Evolutionary conservation across 208 protist genomes (phyloP), one percentile per base, ranked within the genome.

Genomic region (Vickermania spadyakhi): DNA sequence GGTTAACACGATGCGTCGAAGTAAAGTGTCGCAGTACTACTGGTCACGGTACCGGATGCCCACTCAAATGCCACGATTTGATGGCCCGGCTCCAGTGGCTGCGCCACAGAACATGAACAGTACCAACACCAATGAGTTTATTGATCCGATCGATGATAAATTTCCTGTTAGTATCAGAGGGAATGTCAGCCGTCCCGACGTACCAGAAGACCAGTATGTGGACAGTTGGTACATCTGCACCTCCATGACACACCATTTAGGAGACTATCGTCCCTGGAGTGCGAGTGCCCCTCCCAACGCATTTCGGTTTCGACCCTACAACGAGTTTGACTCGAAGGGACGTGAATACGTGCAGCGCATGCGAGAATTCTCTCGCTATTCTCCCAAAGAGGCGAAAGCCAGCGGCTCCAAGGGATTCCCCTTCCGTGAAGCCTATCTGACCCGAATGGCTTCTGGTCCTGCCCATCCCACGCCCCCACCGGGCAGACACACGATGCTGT

Each of bases 31-130:
- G 0, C 60, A 52, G 14, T 94, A 91, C 64, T 88, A 94, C 72
- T 94, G 87, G 87, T 91, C 87, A 45, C 65, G 87, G 50, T 94
- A 94, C 70, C 80, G 87, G 1, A 84, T 94, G 27, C 84, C 87
- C 21, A 77, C 77, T 18, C 80, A 82, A 58, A 89, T 89, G 81
- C 87, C 87, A 3, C 84, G 83, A 61, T 85, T 94, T 58, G 84
- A 94, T 56, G 87, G 87, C 1, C 87, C 87, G 1, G 78, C 87
- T 14, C 87, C 87, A 1, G 76, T 92, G 14, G 81, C 84, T 1
- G 87, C 87, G 0, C 87, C 87, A 28, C 87, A 94, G 56, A 94
- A 86, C 69, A 94, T 94, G 87, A 94, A 94, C 65, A 91, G 75
- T 62, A 94, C 81, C 26, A 91, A 91, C 63, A 90, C 83, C 2